Base-by-base conservation (phyloP, 371 early-diverging fungal species). In the Syncephalastrum contaminatum region DNA sequence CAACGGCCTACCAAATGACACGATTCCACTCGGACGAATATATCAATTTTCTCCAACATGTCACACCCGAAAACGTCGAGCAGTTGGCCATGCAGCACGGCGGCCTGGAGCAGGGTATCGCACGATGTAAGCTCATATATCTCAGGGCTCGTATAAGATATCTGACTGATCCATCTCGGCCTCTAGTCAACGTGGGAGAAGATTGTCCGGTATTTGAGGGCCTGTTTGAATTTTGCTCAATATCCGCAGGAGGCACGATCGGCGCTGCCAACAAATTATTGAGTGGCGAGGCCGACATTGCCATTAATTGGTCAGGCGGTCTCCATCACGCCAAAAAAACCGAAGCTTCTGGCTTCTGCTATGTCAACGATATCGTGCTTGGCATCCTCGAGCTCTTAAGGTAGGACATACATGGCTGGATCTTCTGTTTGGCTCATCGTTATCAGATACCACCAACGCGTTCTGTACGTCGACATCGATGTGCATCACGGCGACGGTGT, bases 11-110 rank as follows among this genome's bases (percentile, higher is more conserved):
- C 51, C 94, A 99, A 82, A 91, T 99, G 88, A 97, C 97, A 7
- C 92, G 93, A 58, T 99, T 99, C 69, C 99, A 99, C 73, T 88
- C 99, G 14, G 94, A 97, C 69, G 99, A 99, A 63, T 99, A 99
- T 69, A 94, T 99, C 59, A 94, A 98, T 63, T 99, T 99, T 71
- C 78, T 99, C 53, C 80, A 89, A 30, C 87, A 91, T 51, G 96
- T 99, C 2, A 93, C 94, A 1, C 96, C 98, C 0, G 98, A 98
- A 19, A 95, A 92, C 64, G 82, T 90, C 57, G 90, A 94, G 40
- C 77, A 89, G 24, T 81, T 93, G 54, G 82, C 81, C 18, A 86
- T 87, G 63, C 91, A 92, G 59, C 90, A 94, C 54, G 80, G 78
- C 30, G 72, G 78, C 44, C 59, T 75, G 19, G 80, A 80, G 47